Base-by-base conservation (phyloP, 2,329 filamentous ascomycete genomes). In the Colletotrichum nymphaeae region DNA sequence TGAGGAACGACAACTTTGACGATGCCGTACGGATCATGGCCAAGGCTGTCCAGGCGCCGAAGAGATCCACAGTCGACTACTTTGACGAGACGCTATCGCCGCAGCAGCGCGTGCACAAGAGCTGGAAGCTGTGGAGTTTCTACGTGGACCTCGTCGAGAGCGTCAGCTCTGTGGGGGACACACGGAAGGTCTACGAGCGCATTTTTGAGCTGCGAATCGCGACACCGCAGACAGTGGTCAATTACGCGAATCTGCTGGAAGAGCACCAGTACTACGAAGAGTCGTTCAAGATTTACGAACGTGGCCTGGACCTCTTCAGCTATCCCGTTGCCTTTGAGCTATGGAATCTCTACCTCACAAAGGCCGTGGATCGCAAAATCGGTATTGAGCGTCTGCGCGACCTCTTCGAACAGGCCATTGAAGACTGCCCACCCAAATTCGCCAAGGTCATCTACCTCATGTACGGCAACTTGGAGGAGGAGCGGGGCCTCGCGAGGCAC, bases 71-170 rank as follows among this genome's bases (percentile, higher is more conserved):
- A 2, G 95, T 99, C n/a, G 97, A 99, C 85, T 99, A 98, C 81
- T 99, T 98, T 79, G 97, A 99, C 81, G 97, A 99, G 81, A 95
- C 91, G 0, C 86, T 99, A 7, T 95, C 95, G 1, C 96, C 97
- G 4, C 97, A 99, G 81, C 97, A 98, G 85, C 91, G 97, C 75
- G 94, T 99, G 3, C 97, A 99, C 86, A 99, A 99, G 87, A 98
- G 95, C 81, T 99, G 97, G 97, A 99, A 98, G 82, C 85, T 99
- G 12, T 99, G 97, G 97, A 98, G 95, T 83, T 99, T 99, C 86
- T 99, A 99, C 78, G 95, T 99, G 53, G 97, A 99, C 81, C 90
- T 99, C 1, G 95, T 99, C 3, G 97, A 99, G 82, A 98, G 95
- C 81, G 95, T 98, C 37, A 93, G 94, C 74, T 94, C 93, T 0